A percentile compares a stretch with the other conserved stretches of the same genome.
Conservation (phyloP, 2,329 filamentous ascomycete genomes). For the Arachnomyces sp. region DNA sequence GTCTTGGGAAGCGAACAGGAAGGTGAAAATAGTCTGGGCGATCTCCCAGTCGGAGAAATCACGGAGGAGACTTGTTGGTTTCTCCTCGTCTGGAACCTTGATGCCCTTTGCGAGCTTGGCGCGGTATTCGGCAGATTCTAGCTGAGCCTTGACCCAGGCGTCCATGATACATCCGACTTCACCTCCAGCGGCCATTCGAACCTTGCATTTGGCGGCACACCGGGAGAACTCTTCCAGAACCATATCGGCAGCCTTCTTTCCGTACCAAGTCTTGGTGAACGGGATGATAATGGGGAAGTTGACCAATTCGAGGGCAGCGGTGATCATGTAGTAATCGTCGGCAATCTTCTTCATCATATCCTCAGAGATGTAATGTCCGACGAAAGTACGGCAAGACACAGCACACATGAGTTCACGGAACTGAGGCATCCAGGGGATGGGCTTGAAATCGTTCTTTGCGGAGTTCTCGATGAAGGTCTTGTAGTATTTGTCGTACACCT, state of each 20-base stretch:
- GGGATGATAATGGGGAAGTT: constrained; percentile 97
- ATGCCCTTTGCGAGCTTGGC: constrained; percentile 67
- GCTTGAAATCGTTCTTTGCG: constrained; percentile 61
- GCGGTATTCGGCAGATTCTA: constrained; percentile 74
- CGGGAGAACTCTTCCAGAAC: constrained; percentile 81
- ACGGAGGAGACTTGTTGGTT: constrained; percentile 74
- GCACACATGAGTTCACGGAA: constrained; percentile 95
- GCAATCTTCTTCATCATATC: constrained; percentile 88
- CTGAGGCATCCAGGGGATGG: constrained; percentile 77
- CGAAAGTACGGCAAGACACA: constrained; percentile 91
- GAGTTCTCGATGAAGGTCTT: constrained; percentile 68
- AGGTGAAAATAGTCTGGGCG: constrained; percentile 86
- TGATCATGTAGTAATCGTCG: constrained; percentile 95
- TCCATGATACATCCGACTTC: constrained; percentile 90
- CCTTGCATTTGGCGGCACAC: constrained; percentile 88
- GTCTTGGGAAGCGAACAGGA: constrained; percentile 95
- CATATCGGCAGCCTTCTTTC: constrained; percentile 91
- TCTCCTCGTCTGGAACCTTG: constrained; percentile 59
- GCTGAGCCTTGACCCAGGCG: constrained; percentile 81
- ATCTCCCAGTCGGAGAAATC: constrained; percentile 89
- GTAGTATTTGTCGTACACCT: constrained; percentile 84
- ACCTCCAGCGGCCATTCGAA: constrained; percentile 80
- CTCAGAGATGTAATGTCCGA: constrained; percentile 88
- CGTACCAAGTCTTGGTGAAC: constrained; percentile 93
- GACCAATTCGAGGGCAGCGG: constrained; percentile 88